Conservation (phyloP, 2,329 filamentous ascomycete species). For the Leptographium wingfieldii region DNA sequence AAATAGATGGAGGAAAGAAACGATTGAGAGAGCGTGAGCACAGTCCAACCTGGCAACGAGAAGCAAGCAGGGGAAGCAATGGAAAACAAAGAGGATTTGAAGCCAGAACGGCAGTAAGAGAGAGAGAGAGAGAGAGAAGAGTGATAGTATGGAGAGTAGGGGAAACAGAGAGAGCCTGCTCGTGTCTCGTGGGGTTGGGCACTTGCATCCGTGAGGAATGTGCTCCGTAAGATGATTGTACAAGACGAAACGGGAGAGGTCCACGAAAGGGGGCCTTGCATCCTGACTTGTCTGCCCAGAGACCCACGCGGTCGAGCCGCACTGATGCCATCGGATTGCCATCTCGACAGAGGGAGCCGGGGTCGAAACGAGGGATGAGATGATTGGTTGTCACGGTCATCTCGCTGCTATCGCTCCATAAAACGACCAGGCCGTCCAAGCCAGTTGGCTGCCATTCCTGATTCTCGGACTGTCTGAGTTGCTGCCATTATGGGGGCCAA, state of each 20-base stretch:
- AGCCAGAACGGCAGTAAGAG: not conserved
- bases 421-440: not conserved
- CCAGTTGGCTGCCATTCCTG: not conserved
- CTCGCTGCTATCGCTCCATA: not conserved
- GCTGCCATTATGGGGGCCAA: not conserved
- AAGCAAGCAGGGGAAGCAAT: not conserved
- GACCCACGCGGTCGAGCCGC: not conserved
- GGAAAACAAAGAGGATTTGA: not conserved
- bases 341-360: not conserved
- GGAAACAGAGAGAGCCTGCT: not conserved
- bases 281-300: not conserved
- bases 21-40: not conserved
- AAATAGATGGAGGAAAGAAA: slow-evolving; percentile 8
- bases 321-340: not conserved
- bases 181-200: not conserved
- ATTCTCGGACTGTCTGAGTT: not conserved
- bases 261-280: not conserved
- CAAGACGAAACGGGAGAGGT: not conserved
- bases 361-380: not conserved
- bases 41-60: not conserved
- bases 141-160: not conserved
- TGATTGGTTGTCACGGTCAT: not conserved
- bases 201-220: not conserved
- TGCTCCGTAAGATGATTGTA: not conserved
- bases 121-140: not conserved